Evolutionary conservation across 2,329 filamentous ascomycete species (phyloP).

Genomic region (Ophiosphaerella korrae): DNA sequence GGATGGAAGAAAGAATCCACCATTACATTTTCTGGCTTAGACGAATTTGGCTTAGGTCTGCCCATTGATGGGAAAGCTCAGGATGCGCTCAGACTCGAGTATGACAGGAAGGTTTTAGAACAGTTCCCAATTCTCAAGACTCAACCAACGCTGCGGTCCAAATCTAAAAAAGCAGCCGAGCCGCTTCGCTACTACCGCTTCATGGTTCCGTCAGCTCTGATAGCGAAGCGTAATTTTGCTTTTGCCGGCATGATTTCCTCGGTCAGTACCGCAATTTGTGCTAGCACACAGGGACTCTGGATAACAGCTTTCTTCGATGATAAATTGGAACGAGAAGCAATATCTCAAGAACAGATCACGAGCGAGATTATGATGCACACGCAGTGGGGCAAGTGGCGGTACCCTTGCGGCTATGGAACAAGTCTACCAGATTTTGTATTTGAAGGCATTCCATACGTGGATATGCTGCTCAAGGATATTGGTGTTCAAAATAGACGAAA

Average conservation of each 20-base stretch:
- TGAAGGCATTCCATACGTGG: constrained; percentile 30
- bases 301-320: constrained; percentile 66
- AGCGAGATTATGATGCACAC: constrained; percentile 28
- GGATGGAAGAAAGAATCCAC: constrained; percentile 54
- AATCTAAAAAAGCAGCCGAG: constrained; percentile 6
- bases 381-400: constrained; percentile 28
- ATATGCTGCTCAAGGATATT: constrained; percentile 23
- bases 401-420: constrained; percentile 25
- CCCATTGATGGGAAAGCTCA: constrained; percentile 34
- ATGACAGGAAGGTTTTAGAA: constrained; percentile 58
- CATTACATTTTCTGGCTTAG: constrained; percentile 9
- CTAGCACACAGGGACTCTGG: constrained; percentile 46
- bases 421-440: constrained; percentile 31
- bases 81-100: constrained; percentile 57
- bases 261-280: constrained; percentile 39
- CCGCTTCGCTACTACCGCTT: constrained; percentile 39
- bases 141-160: constrained; percentile 47
- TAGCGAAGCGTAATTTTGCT: constrained; percentile 40
- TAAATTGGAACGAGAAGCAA: constrained; percentile 42
- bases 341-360: constrained; percentile 11
- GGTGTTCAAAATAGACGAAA: constrained; percentile 22
- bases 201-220: constrained; percentile 42
- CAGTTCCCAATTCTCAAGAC: constrained; percentile 60
- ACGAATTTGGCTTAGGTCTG: constrained; percentile 8
- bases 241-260: constrained; percentile 46